Evolutionary conservation across 768 basidiomycete genomes (phyloP), one percentile per base, ranked within the genome.

Genomic region (Trametes punicea): DNA sequence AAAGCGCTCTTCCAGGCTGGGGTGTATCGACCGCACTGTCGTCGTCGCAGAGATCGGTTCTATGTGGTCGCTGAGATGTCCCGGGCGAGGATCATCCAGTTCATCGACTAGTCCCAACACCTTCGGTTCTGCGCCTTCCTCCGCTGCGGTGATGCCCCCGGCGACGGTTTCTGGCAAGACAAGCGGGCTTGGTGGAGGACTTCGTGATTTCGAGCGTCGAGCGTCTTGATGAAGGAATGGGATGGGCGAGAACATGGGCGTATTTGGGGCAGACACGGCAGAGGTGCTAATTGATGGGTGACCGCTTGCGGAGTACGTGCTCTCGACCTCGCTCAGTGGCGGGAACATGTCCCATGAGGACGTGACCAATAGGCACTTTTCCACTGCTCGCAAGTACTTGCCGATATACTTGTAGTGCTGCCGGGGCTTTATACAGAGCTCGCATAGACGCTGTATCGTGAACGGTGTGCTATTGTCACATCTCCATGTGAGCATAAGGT

Each of bases 371-470:
- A 92, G 74, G 11, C 87, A 77, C 66, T 87, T 88, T 65, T 93
- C 90, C 11, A 95, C 75, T 2, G 93, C 93, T 2, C 93, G 88
- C 34, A 93, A 80, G 68, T 93, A 95, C 72, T 95, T 96, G 40
- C 92, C 90, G 15, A 90, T 73, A 26, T 81, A 79, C 41, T 76
- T 83, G 78, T 95, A 94, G 62, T 91, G 81, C 42, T 78, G 75
- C 60, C 75, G 77, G 4, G 92, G 91, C 38, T 78, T 70, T 11
- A 88, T 62, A 61, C 85, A 84, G 23, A 96, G 83, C 66, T 95
- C 93, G 67, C 89, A 90, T 11, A 94, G 74, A 40, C 93, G 84
- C 70, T 96, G 93, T 51, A 95, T 88, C 8, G 93, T 94, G 69
- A 95, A 96, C 2, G 93, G 93, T 0, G 88, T 46, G 23, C 41